These are phyloP conservation scores for Escallonia rubra DNA, from an alignment of 129 eudicot genomes.

Conservation along the genomic window DNA sequence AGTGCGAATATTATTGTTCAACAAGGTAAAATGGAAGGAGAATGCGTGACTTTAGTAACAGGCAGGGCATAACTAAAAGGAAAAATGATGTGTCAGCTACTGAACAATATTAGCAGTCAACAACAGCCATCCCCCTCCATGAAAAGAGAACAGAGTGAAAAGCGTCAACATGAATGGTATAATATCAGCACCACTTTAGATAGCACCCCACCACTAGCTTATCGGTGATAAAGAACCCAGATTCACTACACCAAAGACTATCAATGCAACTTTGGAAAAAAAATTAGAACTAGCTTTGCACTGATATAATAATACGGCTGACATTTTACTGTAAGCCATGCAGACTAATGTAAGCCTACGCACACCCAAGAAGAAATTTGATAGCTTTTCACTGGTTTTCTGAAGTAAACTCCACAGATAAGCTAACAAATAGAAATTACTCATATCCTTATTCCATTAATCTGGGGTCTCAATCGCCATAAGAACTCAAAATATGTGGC, in stretches of 20 bases:
- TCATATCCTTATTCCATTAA: too few species aligned
- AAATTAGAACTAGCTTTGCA: not conserved
- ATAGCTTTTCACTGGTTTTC: too few species aligned
- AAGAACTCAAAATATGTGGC: not conserved
- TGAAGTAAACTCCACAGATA: too few species aligned
- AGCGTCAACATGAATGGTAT: not conserved
- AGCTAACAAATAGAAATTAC: too few species aligned
- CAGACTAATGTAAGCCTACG: not conserved
- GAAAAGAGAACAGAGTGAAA: too few species aligned
- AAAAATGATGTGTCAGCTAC: not conserved
- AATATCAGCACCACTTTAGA: too few species aligned
- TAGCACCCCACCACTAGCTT: not conserved
- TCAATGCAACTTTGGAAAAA: not conserved
- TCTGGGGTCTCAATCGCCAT: not conserved
- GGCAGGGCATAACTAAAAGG: not conserved
- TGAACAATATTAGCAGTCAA: too few species aligned
- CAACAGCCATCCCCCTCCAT: too few species aligned
- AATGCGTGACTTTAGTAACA: not conserved
- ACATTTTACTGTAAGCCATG: not conserved
- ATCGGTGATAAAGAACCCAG: not conserved
- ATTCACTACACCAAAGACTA: not conserved
- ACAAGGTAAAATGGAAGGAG: not conserved
- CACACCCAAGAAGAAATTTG: too few species aligned
- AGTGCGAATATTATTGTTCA: not conserved
- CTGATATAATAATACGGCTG: not conserved